Conservation (phyloP, 306 rosid genomes). For the Cucurbita moschata region DNA sequence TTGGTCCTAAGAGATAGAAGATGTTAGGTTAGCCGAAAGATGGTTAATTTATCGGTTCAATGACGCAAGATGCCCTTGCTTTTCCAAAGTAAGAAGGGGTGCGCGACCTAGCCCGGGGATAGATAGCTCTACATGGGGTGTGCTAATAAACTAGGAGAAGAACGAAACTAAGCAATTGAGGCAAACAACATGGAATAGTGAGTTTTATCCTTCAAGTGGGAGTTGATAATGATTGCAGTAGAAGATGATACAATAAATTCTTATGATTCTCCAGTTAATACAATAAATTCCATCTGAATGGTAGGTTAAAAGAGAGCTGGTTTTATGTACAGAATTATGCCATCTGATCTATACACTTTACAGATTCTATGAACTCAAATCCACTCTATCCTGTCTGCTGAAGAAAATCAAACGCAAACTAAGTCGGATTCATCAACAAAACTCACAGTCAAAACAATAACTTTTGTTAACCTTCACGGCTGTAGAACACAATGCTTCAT, state of each 20-base stretch:
- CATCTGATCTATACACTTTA: constrained; percentile 10
- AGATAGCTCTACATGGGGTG: too few relatives aligned
- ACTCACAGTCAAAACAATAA: neutral
- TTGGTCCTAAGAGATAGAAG: too few relatives aligned
- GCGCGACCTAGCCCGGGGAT: too few relatives aligned
- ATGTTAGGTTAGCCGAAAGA: too few relatives aligned
- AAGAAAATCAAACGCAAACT: neutral
- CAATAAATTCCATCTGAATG: neutral
- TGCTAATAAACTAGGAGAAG: too few relatives aligned
- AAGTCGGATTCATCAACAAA: neutral
- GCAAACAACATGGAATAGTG: too few relatives aligned
- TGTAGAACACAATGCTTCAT: constrained; percentile 14
- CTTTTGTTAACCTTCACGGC: neutral
- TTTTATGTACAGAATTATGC: constrained; percentile 16
- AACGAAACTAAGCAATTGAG: too few relatives aligned
- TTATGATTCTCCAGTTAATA: neutral
- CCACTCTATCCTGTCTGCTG: constrained; percentile 6
- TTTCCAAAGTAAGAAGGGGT: too few relatives aligned
- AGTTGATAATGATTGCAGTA: too few relatives aligned
- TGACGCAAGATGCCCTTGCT: too few relatives aligned
- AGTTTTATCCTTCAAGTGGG: too few relatives aligned
- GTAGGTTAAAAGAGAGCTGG: constrained; percentile 3
- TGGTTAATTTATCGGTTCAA: too few relatives aligned
- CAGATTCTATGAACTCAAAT: constrained; percentile 16
- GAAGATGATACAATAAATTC: neutral